Conservation (phyloP, 2,329 filamentous ascomycete species). For the Scleromitrula shiraiana region DNA sequence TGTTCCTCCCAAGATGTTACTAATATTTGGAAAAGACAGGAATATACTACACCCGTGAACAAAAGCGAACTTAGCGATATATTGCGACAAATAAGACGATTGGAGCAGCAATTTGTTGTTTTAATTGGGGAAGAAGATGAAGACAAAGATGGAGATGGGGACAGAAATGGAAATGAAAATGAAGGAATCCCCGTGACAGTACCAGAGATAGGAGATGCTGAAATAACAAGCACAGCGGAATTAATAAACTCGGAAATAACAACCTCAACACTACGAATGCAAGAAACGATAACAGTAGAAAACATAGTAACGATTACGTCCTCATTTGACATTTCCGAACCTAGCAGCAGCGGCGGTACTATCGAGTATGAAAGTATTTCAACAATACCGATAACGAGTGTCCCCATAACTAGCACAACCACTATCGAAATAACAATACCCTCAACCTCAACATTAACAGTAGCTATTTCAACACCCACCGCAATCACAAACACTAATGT, state of each 20-base stretch:
- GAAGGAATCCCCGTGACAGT: background rate
- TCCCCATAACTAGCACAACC: background rate
- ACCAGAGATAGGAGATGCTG: background rate
- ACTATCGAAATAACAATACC: no score
- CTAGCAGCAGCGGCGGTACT: no score
- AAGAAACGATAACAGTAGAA: background rate
- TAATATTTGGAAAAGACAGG: background rate
- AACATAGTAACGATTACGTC: background rate
- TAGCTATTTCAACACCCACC: background rate
- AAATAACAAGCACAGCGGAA: background rate
- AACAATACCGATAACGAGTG: background rate
- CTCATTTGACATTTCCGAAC: background rate
- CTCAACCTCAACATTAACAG: background rate
- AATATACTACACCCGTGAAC: background rate
- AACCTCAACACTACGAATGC: background rate
- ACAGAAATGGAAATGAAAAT: no score
- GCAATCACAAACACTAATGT: no score
- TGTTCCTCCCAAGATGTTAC: background rate
- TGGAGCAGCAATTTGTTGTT: background rate
- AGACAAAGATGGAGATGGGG: no score
- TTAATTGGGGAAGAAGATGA: background rate
- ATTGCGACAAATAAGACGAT: background rate
- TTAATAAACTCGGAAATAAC: background rate
- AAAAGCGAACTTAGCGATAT: background rate
- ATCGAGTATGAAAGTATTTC: no score